phyloP scores from a whole-genome alignment of 1,139 yeast species.

The Blastobotrys capitulatus region DNA sequence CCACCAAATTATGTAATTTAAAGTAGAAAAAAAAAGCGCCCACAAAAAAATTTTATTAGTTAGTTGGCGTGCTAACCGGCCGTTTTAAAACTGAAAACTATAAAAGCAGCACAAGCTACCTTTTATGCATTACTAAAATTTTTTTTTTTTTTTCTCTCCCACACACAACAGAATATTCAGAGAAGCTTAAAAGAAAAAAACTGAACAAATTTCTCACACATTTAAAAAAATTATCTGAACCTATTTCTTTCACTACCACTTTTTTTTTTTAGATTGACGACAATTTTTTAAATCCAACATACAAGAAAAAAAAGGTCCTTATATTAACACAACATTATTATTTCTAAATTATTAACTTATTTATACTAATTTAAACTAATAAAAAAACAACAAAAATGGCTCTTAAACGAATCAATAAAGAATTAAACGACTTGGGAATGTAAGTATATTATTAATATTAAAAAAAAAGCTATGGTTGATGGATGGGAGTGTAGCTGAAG shows the following conservation, averaged over 20 bases:
- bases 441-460: too few species aligned
- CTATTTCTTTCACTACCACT: not conserved
- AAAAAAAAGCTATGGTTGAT: not conserved
- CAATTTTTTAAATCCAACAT: too few species aligned
- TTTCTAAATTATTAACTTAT: not conserved
- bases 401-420: constrained; percentile 92
- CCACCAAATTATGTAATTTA: too few species aligned
- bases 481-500: too few species aligned
- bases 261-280: not conserved
- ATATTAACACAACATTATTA: not conserved
- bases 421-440: constrained; percentile 91
- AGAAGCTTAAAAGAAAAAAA: not conserved
- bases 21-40: too few species aligned
- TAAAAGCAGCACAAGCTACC: too few species aligned
- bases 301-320: not conserved
- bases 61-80: too few species aligned
- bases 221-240: not conserved
- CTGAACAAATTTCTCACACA: not conserved
- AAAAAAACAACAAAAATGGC: constrained; percentile 48
- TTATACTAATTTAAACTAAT: not conserved
- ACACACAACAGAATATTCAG: not conserved
- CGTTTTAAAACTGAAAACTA: too few species aligned
- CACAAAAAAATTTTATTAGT: too few species aligned
- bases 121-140: not conserved
- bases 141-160: too few species aligned